Evolutionary conservation across 345 rosid genomes (phyloP).

Genomic region (Camelina hispida): DNA sequence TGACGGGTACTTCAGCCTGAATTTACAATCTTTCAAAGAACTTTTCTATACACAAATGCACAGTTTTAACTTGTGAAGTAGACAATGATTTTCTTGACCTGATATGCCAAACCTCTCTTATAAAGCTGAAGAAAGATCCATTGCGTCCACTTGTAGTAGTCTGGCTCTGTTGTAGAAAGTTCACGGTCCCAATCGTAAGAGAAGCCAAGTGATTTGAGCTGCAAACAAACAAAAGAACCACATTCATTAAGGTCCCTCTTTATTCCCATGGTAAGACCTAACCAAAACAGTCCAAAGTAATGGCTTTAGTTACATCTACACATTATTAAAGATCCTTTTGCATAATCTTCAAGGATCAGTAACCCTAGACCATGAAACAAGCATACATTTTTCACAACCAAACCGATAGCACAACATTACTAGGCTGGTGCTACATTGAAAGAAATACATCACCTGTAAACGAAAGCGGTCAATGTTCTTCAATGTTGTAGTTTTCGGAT

Average conservation of each 20-base stretch:
- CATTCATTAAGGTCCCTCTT: neutral
- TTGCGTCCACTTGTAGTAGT: conserved; percentile 92
- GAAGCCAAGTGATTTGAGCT: conserved; percentile 92
- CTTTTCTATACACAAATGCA: conserved; percentile 32
- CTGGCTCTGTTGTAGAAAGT: conserved; percentile 89
- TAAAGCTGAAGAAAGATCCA: conserved; percentile 97
- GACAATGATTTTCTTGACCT: conserved; percentile 54
- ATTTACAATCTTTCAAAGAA: conserved; percentile 30
- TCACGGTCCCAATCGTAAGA: conserved; percentile 98
- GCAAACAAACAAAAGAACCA: conserved; percentile 44
- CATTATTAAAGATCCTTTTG: neutral
- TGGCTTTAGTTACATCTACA: neutral
- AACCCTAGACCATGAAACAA: neutral
- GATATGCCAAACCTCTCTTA: conserved; percentile 97
- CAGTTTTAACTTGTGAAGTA: conserved; percentile 13
- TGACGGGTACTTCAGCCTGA: conserved; percentile 98
- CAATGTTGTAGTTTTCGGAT: conserved; percentile 85
- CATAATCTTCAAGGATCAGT: conserved; percentile 2
- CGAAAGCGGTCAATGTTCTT: conserved; percentile 86
- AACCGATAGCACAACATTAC: neutral
- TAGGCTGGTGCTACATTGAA: neutral
- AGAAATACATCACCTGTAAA: conserved; percentile 59
- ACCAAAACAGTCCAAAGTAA: conserved; percentile 8
- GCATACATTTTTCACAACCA: neutral
- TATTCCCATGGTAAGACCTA: neutral